A percentile compares a stretch with the other conserved stretches of the same genome.
These are phyloP conservation scores for Colletotrichum lupini DNA, from an alignment of 2,329 filamentous ascomycete genomes.

Conservation along the genomic window DNA sequence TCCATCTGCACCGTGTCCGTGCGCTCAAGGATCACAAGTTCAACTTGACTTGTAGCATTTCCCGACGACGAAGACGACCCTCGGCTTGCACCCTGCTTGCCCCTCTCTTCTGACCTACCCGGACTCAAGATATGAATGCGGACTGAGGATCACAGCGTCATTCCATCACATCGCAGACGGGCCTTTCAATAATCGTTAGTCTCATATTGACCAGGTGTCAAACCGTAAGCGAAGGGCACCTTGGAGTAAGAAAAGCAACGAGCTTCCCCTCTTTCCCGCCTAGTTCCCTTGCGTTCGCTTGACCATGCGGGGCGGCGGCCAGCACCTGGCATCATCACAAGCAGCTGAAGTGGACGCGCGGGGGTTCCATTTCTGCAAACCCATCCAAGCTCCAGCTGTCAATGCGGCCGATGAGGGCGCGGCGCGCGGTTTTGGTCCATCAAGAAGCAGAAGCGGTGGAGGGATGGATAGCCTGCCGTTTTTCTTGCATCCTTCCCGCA, in stretches of 20 bases:
- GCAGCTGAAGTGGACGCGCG: conserved; percentile 13
- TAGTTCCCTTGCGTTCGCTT: background rate
- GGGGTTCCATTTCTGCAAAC: conserved; percentile 3
- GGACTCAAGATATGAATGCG: background rate
- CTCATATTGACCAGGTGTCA: background rate
- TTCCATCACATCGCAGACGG: background rate
- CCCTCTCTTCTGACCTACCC: background rate
- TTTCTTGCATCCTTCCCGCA: conserved; percentile 5
- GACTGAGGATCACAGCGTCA: background rate
- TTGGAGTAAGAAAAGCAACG: background rate
- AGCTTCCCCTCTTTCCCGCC: background rate
- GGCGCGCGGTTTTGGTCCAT: conserved; percentile 2
- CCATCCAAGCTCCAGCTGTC: conserved; percentile 22
- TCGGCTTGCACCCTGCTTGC: background rate
- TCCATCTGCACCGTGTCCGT: background rate
- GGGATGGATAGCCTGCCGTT: background rate
- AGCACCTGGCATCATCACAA: background rate
- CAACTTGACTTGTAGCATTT: background rate
- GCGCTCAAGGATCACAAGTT: background rate
- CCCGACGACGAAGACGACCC: background rate
- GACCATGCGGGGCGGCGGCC: background rate
- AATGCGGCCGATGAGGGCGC: conserved; percentile 5
- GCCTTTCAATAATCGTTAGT: background rate
- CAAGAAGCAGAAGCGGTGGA: background rate
- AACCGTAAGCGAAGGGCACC: background rate